Conservation (phyloP, 192 early-diverging fungal species). For the Coemansia sp. region DNA sequence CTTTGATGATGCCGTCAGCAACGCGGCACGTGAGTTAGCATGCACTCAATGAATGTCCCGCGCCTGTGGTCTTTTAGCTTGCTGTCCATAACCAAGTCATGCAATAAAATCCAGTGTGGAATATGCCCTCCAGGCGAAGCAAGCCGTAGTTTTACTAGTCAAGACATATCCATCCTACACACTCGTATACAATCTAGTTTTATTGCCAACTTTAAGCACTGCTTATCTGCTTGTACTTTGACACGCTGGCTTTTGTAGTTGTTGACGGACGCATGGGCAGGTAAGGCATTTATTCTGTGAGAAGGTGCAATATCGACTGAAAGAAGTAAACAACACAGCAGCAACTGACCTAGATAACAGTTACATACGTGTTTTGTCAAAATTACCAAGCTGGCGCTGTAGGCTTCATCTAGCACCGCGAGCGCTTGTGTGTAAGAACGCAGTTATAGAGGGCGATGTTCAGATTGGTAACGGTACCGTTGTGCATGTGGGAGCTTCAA, state of each 20-base stretch:
- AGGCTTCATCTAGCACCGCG: constrained; percentile 44
- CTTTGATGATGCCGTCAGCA: too few species aligned
- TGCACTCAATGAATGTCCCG: constrained; percentile 1
- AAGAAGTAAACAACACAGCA: neutral
- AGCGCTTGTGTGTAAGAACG: constrained; percentile 51
- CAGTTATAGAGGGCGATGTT: constrained; percentile 45
- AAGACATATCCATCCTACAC: too few species aligned
- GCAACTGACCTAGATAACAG: too few species aligned
- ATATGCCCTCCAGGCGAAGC: too few species aligned
- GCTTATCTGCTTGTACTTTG: neutral
- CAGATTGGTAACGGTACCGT: constrained; percentile 48
- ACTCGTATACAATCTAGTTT: neutral
- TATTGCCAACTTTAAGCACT: neutral
- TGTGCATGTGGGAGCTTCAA: constrained; percentile 48
- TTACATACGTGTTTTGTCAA: neutral
- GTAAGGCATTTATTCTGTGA: constrained; percentile 4
- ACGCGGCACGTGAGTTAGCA: too few species aligned
- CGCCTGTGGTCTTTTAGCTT: too few species aligned
- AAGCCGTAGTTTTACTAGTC: too few species aligned
- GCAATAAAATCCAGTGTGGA: too few species aligned
- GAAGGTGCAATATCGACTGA: too few species aligned
- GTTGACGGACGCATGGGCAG: constrained; percentile 27
- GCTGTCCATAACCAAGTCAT: too few species aligned
- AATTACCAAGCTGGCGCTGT: neutral
- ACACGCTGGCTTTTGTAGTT: constrained; percentile 13